phyloP scores from a whole-genome alignment of 2,329 filamentous ascomycete species.

The Pseudopyrenochaeta lycopersici region DNA sequence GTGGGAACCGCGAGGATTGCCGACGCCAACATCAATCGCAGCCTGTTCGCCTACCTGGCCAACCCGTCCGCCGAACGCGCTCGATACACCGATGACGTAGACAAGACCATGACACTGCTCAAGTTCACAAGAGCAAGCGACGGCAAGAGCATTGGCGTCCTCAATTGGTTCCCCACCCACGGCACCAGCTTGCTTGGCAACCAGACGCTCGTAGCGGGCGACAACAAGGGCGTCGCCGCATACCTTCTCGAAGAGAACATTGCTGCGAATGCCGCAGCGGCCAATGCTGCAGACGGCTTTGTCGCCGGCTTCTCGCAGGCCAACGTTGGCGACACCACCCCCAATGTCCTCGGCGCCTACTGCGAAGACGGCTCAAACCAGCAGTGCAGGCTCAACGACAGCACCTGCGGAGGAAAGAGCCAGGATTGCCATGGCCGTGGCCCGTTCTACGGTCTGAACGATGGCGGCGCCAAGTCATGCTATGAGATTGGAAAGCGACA shows the following conservation, averaged over 20 bases:
- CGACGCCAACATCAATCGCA: constrained; percentile 88
- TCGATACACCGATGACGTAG: constrained; percentile 71
- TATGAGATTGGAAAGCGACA: constrained; percentile 81
- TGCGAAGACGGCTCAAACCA: constrained; percentile 81
- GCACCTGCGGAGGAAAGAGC: constrained; percentile 79
- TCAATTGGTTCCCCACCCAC: constrained; percentile 93
- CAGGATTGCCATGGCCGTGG: constrained; percentile 79
- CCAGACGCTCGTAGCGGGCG: constrained; percentile 89
- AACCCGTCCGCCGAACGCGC: constrained; percentile 81
- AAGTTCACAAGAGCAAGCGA: constrained; percentile 79
- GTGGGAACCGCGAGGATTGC: constrained; percentile 74
- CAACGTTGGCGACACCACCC: constrained; percentile 89
- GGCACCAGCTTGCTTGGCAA: constrained; percentile 91
- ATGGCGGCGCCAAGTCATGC: constrained; percentile 73
- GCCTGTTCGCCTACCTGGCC: constrained; percentile 84
- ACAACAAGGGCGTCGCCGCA: constrained; percentile 95
- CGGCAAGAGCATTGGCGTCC: constrained; percentile 77
- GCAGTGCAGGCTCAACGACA: constrained; percentile 79
- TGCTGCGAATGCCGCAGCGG: constrained; percentile 52
- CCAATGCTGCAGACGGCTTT: constrained; percentile 68
- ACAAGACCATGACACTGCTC: constrained; percentile 82
- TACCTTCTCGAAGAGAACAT: constrained; percentile 81
- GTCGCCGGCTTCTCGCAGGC: constrained; percentile 93
- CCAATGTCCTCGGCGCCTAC: constrained; percentile 86
- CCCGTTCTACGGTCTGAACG: constrained; percentile 71